Base-by-base conservation (phyloP, 2,329 filamentous ascomycete species). In the Microsporum ferrugineum region DNA sequence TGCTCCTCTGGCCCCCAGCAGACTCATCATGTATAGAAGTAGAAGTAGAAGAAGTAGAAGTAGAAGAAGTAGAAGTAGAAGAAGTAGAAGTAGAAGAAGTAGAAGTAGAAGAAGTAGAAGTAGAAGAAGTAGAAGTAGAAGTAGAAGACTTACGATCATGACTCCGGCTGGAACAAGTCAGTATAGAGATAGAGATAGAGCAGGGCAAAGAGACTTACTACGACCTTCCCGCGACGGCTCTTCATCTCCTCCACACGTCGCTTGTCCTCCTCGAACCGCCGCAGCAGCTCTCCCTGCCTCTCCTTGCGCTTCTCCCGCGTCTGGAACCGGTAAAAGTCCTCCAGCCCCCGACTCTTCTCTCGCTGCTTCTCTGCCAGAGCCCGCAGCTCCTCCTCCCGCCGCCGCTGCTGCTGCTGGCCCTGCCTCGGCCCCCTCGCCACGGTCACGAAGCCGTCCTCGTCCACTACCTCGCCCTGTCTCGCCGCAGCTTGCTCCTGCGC, bases 371-470 rank as follows among this genome's bases (percentile, higher is more conserved):
- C 75, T 62, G 79, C 76, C 68, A 82, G 74, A 51, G 79, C 80
- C 69, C 85, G 82, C 14, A 85, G 84, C 68, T 88, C 90, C 66
- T 87, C 87, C 64, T 85, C 81, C 60, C 86, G 82, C 1, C 88
- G 17, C 17, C 17, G 17, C 91, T 12, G 23, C 49, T 0, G 89
- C 85, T n/a, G 87, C 88, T 5, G 80, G 17, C 17, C 80, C 62
- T 87, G 79, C 63, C 81, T 80, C 43, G 88, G 88, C 31, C 91
- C 91, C 60, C 88, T 82, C 1, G 86, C 88, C 29, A 99, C 94
- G 2, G 91, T 97, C 57, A 97, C 82, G 72, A 99, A 99, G 1
- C 94, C 94, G 73, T 99, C 94, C 70, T 90, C 91, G 72, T 99
- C 94, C 0, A 92, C 90, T 68, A 90, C 86, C 66, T 88, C 87